Evolutionary conservation across 192 early-diverging fungal genomes (phyloP).

Genomic region (Linnemannia schmuckeri): DNA sequence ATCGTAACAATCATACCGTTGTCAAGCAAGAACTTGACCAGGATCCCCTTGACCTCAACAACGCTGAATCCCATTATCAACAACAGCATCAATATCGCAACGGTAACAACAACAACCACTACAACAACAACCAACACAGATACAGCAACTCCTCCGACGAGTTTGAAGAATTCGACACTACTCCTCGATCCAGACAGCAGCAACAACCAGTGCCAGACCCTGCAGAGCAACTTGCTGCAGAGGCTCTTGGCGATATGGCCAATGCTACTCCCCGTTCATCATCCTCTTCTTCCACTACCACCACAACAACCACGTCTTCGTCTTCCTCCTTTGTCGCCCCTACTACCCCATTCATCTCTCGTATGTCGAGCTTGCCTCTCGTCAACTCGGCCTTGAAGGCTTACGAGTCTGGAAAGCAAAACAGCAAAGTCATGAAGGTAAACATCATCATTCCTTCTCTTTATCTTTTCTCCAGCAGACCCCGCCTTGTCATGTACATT

Average conservation of each 20-base stretch:
- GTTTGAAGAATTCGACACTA: constrained; percentile 51
- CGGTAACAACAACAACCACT: neutral
- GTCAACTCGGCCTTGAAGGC: constrained; percentile 80
- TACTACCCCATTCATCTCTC: constrained; percentile 72
- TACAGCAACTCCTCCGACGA: constrained; percentile 45
- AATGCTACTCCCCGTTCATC: constrained; percentile 29
- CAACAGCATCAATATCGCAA: neutral
- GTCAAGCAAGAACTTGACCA: constrained; percentile 38
- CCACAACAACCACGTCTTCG: neutral
- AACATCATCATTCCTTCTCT: neutral
- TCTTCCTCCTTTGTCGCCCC: constrained; percentile 27
- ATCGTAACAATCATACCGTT: neutral
- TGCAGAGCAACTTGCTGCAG: constrained; percentile 47
- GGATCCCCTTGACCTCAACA: constrained; percentile 42
- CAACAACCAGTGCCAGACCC: constrained; percentile 20
- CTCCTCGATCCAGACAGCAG: constrained; percentile 11
- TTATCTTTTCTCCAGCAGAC: neutral
- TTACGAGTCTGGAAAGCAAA: constrained; percentile 78
- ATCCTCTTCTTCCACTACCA: neutral
- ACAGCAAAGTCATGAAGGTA: constrained; percentile 58
- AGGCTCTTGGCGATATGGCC: constrained; percentile 52
- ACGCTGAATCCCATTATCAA: neutral
- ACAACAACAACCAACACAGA: constrained; percentile 17
- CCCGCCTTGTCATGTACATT: neutral
- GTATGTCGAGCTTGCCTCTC: constrained; percentile 84